Evolutionary conservation across 495 filamentous ascomycete species (phyloP), one percentile per base, ranked within the genome.

Genomic region (Evansstolkia leycettana): DNA sequence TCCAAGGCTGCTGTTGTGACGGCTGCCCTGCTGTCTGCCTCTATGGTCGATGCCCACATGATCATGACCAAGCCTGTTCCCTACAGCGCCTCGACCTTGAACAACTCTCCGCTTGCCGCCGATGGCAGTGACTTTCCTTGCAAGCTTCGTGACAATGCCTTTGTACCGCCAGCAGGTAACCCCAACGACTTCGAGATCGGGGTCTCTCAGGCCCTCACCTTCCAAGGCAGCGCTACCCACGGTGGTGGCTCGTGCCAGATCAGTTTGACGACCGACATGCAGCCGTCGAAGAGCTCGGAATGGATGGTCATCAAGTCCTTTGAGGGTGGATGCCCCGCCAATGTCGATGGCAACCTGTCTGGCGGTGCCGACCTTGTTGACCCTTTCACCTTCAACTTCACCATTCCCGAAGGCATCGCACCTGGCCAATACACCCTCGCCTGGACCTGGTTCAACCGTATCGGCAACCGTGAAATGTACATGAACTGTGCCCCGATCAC

Each of bases 201-300:
- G 17, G 40, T 50, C 18, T 7, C 24, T 8, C 47, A 54, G 28
- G 16, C 38, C 1, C 31, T 67, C 28, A 43, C 42, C 17, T 60
- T 67, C 35, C 24, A 42, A 5, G 64, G 64, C 17, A 51, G 51
- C 39, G 88, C 87, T 3, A 73, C 75, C 9, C 88, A 95, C 51
- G 87, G 86, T 32, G 87, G 88, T 34, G 88, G 88, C 14, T 87
- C 82, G 12, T 94, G 87, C 61, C 88, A 95, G 55, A 59, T 95
- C 43, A 79, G 75, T 24, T 60, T 94, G 52, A 88, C 86, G 18
- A 78, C 77, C 38, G 85, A 92, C 41, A 65, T 62, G 36, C 44
- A 67, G 43, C 78, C 75, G 27, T 61, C 65, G 5, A 68, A 67
- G 46, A 34, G 48, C 28, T 54, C 59, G 2, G 34, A 51, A 12